Evolutionary conservation across 2,329 filamentous ascomycete genomes (phyloP), one percentile per base, ranked within the genome.

Genomic region (Pseudopyricularia cyperi): DNA sequence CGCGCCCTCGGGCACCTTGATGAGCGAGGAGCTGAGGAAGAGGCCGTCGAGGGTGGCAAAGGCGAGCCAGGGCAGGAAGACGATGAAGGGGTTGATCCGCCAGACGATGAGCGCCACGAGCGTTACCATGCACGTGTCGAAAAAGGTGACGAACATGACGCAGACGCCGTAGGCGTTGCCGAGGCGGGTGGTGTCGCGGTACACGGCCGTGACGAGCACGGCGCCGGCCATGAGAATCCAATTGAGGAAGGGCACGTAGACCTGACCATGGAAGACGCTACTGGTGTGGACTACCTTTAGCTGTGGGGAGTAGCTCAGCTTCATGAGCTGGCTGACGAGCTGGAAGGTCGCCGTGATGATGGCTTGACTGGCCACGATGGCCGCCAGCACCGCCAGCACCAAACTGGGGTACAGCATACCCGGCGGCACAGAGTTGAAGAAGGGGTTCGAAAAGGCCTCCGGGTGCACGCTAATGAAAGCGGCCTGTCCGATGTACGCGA

Each of bases 121-220:
- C 0, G 83, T 76, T 1, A 88, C 82, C 74, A 91, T 81, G 63
- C 77, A 83, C 0, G 85, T 89, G 52, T 83, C 84, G 60, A 90
- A 81, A 62, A 89, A 87, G 0, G 85, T 87, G 44, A 89, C 86
- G 48, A 87, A 78, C 58, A 89, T 87, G 61, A 90, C 86, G 57
- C 86, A 90, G 7, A 87, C 82, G 37, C 86, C 85, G 58, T 89
- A 89, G 0, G 85, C 85, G 59, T 88, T 80, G 24, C 85, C 85
- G 0, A 89, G 73, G 52, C 73, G 73, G 0, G 80, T 85, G 0
- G 83, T 85, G 73, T 79, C 54, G 26, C 49, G 35, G 66, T 86
- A 89, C 7, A 86, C 76, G 0, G 77, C 79, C 1, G 85, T 84
- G 7, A 89, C 79, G 19, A 87, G 68, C 28, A 89, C 75, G 1